A percentile compares a stretch with the other conserved stretches of the same genome.
These are phyloP conservation scores for Colletotrichum phormii DNA, from an alignment of 2,329 filamentous ascomycete species.

Conservation along the genomic window DNA sequence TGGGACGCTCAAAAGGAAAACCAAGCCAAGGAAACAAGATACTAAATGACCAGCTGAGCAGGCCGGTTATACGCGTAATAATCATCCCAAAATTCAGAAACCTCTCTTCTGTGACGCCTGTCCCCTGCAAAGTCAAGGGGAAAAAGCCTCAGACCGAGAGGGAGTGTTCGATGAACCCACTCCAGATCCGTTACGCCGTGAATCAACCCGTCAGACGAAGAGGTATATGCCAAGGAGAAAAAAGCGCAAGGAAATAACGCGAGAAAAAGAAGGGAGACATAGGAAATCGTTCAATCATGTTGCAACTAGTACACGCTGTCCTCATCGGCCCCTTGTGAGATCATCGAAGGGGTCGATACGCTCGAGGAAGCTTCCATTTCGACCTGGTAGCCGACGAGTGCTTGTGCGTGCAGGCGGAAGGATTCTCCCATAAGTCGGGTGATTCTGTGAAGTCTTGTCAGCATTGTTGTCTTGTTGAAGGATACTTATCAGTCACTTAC, in stretches of 20 bases:
- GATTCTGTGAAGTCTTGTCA: conserved; percentile 71
- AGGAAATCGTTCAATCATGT: conserved; percentile 65
- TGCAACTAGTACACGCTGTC: conserved; percentile 75
- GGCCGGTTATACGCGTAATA: conserved; percentile 4
- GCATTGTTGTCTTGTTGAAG: neutral
- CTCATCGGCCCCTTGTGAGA: conserved; percentile 77
- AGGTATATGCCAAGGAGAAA: conserved; percentile 61
- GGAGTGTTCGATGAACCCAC: conserved; percentile 28
- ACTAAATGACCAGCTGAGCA: conserved; percentile 2
- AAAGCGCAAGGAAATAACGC: conserved; percentile 42
- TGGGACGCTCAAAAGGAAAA: conserved; percentile 41
- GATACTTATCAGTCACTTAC: conserved; percentile 71
- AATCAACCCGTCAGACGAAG: conserved; percentile 41
- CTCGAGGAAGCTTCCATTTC: conserved; percentile 78
- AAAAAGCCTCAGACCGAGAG: conserved; percentile 29
- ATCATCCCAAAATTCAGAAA: conserved; percentile 11
- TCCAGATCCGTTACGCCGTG: conserved; percentile 39
- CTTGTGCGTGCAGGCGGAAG: conserved; percentile 96
- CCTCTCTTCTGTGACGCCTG: conserved; percentile 29
- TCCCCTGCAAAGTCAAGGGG: conserved; percentile 25
- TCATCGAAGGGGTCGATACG: conserved; percentile 78
- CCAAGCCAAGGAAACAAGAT: conserved; percentile 40
- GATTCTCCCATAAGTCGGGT: conserved; percentile 98
- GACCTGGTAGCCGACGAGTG: conserved; percentile 94
- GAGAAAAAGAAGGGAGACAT: conserved; percentile 49